Conservation (phyloP, 495 filamentous ascomycete genomes). For the Podospora australis region DNA sequence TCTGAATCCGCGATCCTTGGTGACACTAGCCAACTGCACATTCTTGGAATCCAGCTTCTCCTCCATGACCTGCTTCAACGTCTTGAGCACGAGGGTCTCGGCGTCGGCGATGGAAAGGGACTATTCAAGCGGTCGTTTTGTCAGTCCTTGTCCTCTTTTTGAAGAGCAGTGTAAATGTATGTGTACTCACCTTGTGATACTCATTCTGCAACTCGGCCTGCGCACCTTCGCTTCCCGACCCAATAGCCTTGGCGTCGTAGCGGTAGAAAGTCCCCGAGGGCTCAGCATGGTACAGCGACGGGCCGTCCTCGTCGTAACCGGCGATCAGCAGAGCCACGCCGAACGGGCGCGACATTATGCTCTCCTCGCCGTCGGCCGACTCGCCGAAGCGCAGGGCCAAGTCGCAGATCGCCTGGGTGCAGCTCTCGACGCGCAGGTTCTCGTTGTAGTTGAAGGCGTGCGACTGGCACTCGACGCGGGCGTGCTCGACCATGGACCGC, state of each 20-base stretch:
- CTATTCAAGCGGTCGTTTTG: conserved; percentile 25
- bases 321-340: conserved; percentile 95
- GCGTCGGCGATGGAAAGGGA: conserved; percentile 90
- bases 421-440: conserved; percentile 87
- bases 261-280: conserved; percentile 97
- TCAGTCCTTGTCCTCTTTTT: conserved; percentile 10
- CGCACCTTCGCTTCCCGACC: conserved; percentile 90
- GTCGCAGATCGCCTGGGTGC: conserved; percentile 98
- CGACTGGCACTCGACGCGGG: conserved; percentile 92
- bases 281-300: conserved; percentile 95
- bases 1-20: conserved; percentile 92
- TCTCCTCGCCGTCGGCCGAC: conserved; percentile 95
- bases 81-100: conserved; percentile 93
- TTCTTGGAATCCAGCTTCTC: conserved; percentile 99
- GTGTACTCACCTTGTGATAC: conserved; percentile 70
- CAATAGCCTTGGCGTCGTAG: conserved; percentile 98
- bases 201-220: conserved; percentile 98
- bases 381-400: conserved; percentile 94
- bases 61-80: conserved; percentile 99
- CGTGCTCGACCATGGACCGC: conserved; percentile 93
- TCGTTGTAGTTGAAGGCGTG: conserved; percentile 97
- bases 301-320: conserved; percentile 94
- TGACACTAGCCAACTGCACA: conserved; percentile 95
- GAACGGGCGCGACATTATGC: conserved; percentile 94
- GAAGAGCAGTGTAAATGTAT: neutral